Evolutionary conservation across 1,284 basidiomycete genomes (phyloP).

Genomic region (Phellopilus nigrolimitatus): DNA sequence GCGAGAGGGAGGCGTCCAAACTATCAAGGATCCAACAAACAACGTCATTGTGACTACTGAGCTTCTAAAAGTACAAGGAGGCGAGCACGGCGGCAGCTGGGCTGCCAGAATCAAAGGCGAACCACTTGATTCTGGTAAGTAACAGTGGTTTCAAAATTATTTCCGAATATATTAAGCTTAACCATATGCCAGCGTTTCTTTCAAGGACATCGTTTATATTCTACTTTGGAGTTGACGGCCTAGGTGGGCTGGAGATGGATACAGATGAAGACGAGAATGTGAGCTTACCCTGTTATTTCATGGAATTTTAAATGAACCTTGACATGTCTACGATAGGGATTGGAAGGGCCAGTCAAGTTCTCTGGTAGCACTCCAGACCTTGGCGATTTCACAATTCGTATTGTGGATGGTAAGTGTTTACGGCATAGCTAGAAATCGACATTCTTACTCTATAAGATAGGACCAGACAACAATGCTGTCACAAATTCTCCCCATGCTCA

Average conservation of each 20-base stretch:
- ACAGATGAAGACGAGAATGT: slow-evolving; percentile 72
- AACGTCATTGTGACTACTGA: slow-evolving; percentile 85
- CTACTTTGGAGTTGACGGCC: slow-evolving; percentile 82
- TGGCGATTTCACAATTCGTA: slow-evolving; percentile 75
- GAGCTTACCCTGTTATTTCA: slow-evolving; percentile 24
- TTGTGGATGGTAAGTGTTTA: slow-evolving; percentile 69
- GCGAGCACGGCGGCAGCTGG: slow-evolving; percentile 84
- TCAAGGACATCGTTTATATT: slow-evolving; percentile 75
- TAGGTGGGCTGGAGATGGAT: slow-evolving; percentile 78
- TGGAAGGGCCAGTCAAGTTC: slow-evolving; percentile 64
- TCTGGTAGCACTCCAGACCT: slow-evolving; percentile 71
- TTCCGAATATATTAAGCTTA: not conserved
- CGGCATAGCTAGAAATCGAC: slow-evolving; percentile 1
- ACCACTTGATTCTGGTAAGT: slow-evolving; percentile 64
- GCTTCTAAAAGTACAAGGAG: slow-evolving; percentile 78
- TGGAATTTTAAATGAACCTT: slow-evolving; percentile 14
- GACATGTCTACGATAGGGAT: slow-evolving; percentile 45
- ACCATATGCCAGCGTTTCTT: slow-evolving; percentile 36
- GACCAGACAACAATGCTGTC: slow-evolving; percentile 51
- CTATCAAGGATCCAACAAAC: slow-evolving; percentile 75
- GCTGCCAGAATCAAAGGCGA: slow-evolving; percentile 82
- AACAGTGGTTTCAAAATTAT: not conserved
- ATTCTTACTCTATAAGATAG: slow-evolving; percentile 32
- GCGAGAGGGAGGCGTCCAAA: slow-evolving; percentile 79
- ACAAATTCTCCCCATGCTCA: slow-evolving; percentile 51